These are phyloP conservation scores for Euphorbia pulcherrima DNA, from an alignment of 345 rosid species.

Conservation along the genomic window DNA sequence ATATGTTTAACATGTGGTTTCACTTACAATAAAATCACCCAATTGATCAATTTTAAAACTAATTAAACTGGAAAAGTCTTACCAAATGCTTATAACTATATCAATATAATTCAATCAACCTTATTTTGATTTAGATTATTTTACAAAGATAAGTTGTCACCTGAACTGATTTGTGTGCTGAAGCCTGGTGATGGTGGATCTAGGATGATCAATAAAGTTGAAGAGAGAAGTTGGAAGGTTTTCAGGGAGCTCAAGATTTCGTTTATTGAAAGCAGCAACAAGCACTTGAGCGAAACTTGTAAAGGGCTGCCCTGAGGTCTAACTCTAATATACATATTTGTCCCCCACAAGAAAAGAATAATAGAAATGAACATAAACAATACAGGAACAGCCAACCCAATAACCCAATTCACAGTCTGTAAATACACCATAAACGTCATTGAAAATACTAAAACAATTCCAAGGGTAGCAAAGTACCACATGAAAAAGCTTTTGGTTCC, in stretches of 20 bases:
- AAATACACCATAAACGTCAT: constrained; percentile 29
- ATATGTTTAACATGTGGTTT: too few species aligned
- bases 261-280: constrained; percentile 30
- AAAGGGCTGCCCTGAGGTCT: constrained; percentile 41
- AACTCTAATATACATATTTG: constrained; percentile 34
- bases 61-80: too few species aligned
- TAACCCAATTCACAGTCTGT: constrained; percentile 36
- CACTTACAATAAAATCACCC: too few species aligned
- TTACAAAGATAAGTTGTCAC: too few species aligned
- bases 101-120: too few species aligned
- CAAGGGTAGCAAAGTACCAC: constrained; percentile 39
- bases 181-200: constrained; percentile 27
- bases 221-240: constrained; percentile 15
- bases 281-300: constrained; percentile 32
- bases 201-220: constrained; percentile 19
- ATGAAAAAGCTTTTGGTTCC: constrained; percentile 40
- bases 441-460: constrained; percentile 27
- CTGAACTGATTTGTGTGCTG: constrained; percentile 28
- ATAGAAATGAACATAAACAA: constrained; percentile 35
- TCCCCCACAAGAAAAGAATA: constrained; percentile 32
- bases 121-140: too few species aligned
- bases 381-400: constrained; percentile 36
- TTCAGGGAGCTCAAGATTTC: constrained; percentile 16
- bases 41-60: too few species aligned
- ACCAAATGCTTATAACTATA: too few species aligned